These are phyloP conservation scores for Lepidium campestre DNA, from an alignment of 441 rosid genomes.

Conservation along the genomic window DNA sequence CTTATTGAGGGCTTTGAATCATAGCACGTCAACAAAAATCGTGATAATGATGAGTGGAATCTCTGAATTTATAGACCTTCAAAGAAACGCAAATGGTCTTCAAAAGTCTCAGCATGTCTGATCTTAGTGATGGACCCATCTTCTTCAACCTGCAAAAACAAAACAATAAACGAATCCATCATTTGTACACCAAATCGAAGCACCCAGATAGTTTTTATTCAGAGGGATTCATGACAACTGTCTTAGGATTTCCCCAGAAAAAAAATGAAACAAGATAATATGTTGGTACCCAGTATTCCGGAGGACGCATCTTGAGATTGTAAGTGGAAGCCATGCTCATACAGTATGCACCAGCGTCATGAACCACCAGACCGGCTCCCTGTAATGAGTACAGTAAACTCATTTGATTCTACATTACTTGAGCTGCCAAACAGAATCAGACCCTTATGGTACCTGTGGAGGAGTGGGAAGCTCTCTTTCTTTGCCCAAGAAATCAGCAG, in stretches of 20 bases:
- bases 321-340: constrained; percentile 99
- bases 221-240: neutral
- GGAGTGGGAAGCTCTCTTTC: constrained; percentile 92
- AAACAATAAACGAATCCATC: neutral
- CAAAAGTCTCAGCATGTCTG: constrained; percentile 83
- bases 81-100: constrained; percentile 75
- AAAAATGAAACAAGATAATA: neutral
- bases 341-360: constrained; percentile 98
- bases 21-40: neutral
- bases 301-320: constrained; percentile 99
- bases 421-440: neutral
- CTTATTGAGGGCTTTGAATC: neutral
- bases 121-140: constrained; percentile 79
- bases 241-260: neutral
- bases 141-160: constrained; percentile 61
- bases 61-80: constrained; percentile 48
- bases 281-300: constrained; percentile 86
- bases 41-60: constrained; percentile 9
- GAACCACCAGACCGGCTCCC: constrained; percentile 95
- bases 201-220: neutral
- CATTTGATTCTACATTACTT: neutral
- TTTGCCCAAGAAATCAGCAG: constrained; percentile 98
- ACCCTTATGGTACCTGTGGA: constrained; percentile 40
- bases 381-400: constrained; percentile 25
- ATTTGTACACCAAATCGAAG: neutral